Conservation (phyloP, 192 early-diverging fungal species). For the Chytriomyces sp. region DNA sequence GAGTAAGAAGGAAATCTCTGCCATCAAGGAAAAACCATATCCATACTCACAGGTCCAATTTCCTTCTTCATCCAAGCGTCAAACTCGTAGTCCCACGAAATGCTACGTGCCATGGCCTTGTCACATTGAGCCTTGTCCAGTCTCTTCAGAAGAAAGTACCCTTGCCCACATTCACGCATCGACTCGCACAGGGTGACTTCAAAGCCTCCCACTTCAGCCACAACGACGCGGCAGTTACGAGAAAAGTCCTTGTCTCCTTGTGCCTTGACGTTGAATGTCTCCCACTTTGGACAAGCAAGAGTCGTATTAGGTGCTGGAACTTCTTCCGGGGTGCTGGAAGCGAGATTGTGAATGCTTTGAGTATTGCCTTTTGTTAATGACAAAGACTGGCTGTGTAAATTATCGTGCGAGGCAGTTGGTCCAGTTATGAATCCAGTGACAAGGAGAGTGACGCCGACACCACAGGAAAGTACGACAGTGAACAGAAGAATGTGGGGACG, state of each 20-base stretch:
- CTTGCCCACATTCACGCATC: slow-evolving; percentile 16
- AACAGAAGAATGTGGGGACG: too few relatives aligned
- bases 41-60: neutral
- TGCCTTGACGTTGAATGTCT: neutral
- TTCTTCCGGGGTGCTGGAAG: too few relatives aligned
- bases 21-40: neutral
- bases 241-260: slow-evolving; percentile 21
- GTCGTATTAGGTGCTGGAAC: too few relatives aligned
- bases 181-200: slow-evolving; percentile 10
- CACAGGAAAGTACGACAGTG: too few relatives aligned
- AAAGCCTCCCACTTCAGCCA: neutral
- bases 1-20: neutral
- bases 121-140: neutral
- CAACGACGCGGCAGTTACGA: slow-evolving; percentile 1
- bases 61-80: slow-evolving; percentile 15
- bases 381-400: too few relatives aligned
- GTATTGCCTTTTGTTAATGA: too few relatives aligned
- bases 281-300: slow-evolving; percentile 5
- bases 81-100: slow-evolving; percentile 3
- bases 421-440: too few relatives aligned
- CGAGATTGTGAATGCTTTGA: too few relatives aligned
- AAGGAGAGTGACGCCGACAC: too few relatives aligned
- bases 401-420: too few relatives aligned
- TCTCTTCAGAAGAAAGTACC: slow-evolving; percentile 18
- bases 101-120: neutral